Evolutionary conservation across 495 filamentous ascomycete species (phyloP).

Genomic region (Niebla homalea): DNA sequence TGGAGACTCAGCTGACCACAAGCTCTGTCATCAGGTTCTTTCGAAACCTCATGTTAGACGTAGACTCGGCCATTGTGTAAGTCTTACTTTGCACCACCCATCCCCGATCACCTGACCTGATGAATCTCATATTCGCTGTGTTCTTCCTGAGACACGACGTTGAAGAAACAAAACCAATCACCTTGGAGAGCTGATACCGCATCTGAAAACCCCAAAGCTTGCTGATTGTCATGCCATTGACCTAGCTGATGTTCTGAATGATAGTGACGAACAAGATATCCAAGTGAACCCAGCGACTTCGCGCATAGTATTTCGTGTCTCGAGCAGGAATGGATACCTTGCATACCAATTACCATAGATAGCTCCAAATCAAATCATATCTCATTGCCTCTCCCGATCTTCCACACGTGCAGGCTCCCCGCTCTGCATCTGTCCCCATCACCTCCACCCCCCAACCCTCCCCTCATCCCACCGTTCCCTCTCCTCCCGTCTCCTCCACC

Average conservation of each 20-base stretch:
- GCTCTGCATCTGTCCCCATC: no score
- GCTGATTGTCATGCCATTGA: no score
- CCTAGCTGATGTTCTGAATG: no score
- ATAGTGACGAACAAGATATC: no score
- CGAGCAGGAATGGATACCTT: no score
- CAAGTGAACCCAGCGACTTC: no score
- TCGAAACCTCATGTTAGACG: not conserved
- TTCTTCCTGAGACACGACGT: conserved; percentile 61
- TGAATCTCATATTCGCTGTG: conserved; percentile 69
- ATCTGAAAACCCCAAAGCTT: not conserved
- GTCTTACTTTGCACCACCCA: conserved; percentile 10
- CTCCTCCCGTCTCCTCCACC: conserved; percentile 39
- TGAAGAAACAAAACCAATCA: conserved; percentile 67
- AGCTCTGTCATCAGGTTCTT: not conserved
- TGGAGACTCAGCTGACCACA: not conserved
- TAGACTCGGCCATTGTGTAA: conserved; percentile 10
- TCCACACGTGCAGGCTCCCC: no score
- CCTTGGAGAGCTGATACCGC: conserved; percentile 84
- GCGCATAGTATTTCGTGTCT: no score
- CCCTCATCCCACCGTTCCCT: conserved; percentile 92
- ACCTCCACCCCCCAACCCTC: conserved; percentile 84
- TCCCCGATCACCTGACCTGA: conserved; percentile 32
- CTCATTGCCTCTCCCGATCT: no score
- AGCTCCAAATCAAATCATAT: no score
- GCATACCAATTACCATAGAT: no score